Evolutionary conservation across 106 monocot genomes (phyloP), one percentile per base, ranked within the genome.

Genomic region (Gastrodia elata): DNA sequence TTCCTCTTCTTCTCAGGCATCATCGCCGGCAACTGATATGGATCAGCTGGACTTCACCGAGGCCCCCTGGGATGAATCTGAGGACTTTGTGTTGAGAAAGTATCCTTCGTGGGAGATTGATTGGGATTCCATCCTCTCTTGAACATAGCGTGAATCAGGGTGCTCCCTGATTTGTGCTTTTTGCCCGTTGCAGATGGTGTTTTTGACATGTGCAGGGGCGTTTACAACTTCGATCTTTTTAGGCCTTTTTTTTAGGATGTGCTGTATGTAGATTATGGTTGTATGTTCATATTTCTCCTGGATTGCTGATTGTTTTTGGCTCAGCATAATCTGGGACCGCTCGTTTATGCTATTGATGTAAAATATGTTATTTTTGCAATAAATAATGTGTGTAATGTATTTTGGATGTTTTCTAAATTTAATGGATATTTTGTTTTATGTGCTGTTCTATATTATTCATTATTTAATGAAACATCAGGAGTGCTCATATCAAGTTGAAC

Each of bases 91-190:
- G 76, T 61, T 86, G 44, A 37, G 52, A 35, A 86, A 82, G 76
- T 86, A 74, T 64, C 85, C 82, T 11, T 86, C 85, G 11, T 82
- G 64, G 78, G 85, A 86, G 49, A 82, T 86, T 11, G 85, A 86
- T 38, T 86, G 85, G 85, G 85, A 82, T 39, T 68, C 82, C 32
- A 82, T 86, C 33, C 81, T 85, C 33, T 61, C 81, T 24, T 76
- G 64, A 34, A 67, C 10, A 38, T 2, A 18, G 38, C 36, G 16
- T 37, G 20, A 61, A 32, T 2, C 13, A 11, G 8, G 61, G n/a
- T 67, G 37, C 38, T 22, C 22, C 0, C 10, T 37, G 16, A 3
- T 67, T 67, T n/a, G 27, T 61, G 59, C 37, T 37, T 22, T 37
- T 67, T 67, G 67, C 67, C 37, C 37, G 67, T 67, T 67, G 67